A percentile compares a stretch with the other conserved stretches of the same genome.
Conservation (phyloP, 225 moss, liverwort and hornwort genomes). For the Bryoerythrophyllum caledonicum region DNA sequence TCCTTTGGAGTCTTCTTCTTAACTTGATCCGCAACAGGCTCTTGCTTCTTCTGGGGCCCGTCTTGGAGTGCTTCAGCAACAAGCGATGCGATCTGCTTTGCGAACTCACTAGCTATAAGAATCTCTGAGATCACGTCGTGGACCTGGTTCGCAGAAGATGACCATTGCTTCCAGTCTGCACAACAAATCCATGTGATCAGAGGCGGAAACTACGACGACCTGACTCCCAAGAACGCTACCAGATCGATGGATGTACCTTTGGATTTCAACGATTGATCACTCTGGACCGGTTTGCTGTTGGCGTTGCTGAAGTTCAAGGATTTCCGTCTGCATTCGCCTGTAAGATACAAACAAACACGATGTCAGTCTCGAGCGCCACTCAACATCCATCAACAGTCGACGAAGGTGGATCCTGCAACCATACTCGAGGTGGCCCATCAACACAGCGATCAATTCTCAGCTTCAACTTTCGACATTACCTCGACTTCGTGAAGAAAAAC, state of each 20-base stretch:
- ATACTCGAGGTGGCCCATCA: neutral
- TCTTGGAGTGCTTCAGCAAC: slow-evolving; percentile 51
- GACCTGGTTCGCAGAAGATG: slow-evolving; percentile 58
- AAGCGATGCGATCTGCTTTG: slow-evolving; percentile 53
- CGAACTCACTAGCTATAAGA: slow-evolving; percentile 57
- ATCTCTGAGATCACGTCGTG: slow-evolving; percentile 66
- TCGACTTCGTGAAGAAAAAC: slow-evolving; percentile 9
- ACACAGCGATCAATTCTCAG: neutral
- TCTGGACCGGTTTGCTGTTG: slow-evolving; percentile 8
- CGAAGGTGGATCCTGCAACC: neutral
- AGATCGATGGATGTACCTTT: slow-evolving; percentile 27
- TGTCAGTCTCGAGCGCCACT: neutral
- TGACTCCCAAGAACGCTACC: neutral
- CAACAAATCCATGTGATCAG: neutral
- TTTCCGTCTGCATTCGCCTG: slow-evolving; percentile 28
- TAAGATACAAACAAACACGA: neutral
- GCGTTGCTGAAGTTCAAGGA: slow-evolving; percentile 5
- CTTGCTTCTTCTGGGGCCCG: slow-evolving; percentile 12
- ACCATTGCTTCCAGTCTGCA: slow-evolving; percentile 54
- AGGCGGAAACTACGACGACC: neutral
- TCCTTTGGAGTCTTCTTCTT: slow-evolving; percentile 27
- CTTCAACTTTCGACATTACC: slow-evolving; percentile 30
- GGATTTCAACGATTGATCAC: slow-evolving; percentile 17
- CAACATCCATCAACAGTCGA: neutral
- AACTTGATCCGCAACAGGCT: neutral